phyloP scores from a whole-genome alignment of 1,284 basidiomycete species.

The Paramarasmius palmivorus region DNA sequence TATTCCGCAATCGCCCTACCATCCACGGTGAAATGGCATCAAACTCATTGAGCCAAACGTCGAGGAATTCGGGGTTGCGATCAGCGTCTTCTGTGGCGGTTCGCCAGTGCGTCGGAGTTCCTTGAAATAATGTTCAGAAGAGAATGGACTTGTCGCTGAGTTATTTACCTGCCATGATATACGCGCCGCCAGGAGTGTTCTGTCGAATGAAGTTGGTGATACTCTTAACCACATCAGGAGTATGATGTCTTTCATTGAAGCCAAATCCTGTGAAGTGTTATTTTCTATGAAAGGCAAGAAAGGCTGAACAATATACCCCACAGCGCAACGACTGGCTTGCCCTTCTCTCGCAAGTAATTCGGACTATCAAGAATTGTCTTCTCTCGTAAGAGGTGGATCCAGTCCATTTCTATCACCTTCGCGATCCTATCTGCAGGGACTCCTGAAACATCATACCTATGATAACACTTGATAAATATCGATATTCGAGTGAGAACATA shows the following conservation, averaged over 20 bases:
- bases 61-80: slow-evolving; percentile 58
- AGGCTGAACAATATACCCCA: slow-evolving; percentile 50
- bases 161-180: slow-evolving; percentile 55
- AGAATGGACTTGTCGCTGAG: not conserved
- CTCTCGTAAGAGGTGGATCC: slow-evolving; percentile 63
- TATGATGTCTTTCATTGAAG: slow-evolving; percentile 60
- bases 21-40: slow-evolving; percentile 81
- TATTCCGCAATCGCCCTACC: slow-evolving; percentile 60
- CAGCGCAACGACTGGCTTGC: slow-evolving; percentile 64
- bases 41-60: slow-evolving; percentile 69
- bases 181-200: slow-evolving; percentile 68
- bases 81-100: slow-evolving; percentile 67
- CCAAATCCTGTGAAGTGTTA: slow-evolving; percentile 52
- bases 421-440: slow-evolving; percentile 62
- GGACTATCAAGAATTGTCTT: slow-evolving; percentile 67
- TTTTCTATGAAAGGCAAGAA: not conserved
- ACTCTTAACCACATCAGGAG: slow-evolving; percentile 55
- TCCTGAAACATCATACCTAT: slow-evolving; percentile 76
- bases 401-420: slow-evolving; percentile 61
- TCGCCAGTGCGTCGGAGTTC: slow-evolving; percentile 69
- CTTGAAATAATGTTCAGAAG: slow-evolving; percentile 5
- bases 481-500: slow-evolving; percentile 1
- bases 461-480: slow-evolving; percentile 11
- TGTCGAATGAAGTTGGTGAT: slow-evolving; percentile 56
- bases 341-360: slow-evolving; percentile 66